Percentiles rank a stretch among this genome's conserved stretches.
Evolutionary conservation across 2,329 filamentous ascomycete genomes (phyloP).

Genomic region (Ophiostoma piceae): DNA sequence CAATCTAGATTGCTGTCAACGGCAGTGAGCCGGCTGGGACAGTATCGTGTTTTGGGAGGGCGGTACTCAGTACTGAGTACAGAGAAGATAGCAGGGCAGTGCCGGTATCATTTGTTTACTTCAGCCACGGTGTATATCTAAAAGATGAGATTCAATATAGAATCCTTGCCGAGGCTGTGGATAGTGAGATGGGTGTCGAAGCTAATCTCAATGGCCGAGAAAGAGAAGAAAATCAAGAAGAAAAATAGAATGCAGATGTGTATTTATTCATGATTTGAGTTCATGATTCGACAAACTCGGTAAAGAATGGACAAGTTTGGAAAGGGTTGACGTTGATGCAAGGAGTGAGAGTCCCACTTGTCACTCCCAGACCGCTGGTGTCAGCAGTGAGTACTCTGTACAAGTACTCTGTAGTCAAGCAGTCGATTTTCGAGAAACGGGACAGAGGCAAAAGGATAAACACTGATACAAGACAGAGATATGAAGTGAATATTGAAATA

Average conservation of each 20-base stretch:
- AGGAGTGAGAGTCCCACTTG: constrained; percentile 14
- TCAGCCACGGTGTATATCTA: not conserved
- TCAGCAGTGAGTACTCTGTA: not conserved
- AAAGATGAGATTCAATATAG: no score
- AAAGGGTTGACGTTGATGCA: not conserved
- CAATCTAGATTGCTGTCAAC: constrained; percentile 21
- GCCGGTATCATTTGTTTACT: not conserved
- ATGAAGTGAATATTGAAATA: not conserved
- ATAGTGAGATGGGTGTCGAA: not conserved
- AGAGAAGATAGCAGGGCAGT: not conserved
- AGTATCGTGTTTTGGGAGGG: not conserved
- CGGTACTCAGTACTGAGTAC: not conserved
- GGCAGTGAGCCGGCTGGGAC: not conserved
- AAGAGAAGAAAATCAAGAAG: not conserved
- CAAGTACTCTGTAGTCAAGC: not conserved
- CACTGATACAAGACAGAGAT: not conserved
- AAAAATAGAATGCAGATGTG: not conserved
- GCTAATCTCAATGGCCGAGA: not conserved
- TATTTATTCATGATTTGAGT: not conserved
- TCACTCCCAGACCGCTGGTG: constrained; percentile 18
- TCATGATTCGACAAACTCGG: not conserved
- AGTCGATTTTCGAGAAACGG: not conserved
- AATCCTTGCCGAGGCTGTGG: not conserved
- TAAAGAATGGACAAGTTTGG: constrained; percentile 12
- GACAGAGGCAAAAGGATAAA: not conserved